These are phyloP conservation scores for Yarrowia hollandica DNA, from an alignment of 805 yeast genomes.

Conservation along the genomic window DNA sequence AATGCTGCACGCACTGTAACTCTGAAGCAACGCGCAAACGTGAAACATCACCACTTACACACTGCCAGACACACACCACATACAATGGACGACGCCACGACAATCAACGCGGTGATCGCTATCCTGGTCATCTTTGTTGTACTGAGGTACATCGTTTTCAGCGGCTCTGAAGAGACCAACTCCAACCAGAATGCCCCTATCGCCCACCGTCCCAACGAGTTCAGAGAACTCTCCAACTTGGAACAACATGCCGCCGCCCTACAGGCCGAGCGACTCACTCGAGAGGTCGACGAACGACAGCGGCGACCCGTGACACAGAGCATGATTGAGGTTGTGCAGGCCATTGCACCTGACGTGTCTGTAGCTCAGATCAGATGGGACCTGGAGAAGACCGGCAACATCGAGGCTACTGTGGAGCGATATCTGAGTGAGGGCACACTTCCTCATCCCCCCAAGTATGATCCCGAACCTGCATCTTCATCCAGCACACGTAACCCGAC, in stretches of 20 bases:
- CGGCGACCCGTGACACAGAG: constrained; percentile 32
- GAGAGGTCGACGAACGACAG: constrained; percentile 4
- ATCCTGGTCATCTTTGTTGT: constrained; percentile 32
- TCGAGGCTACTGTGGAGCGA: constrained; percentile 75
- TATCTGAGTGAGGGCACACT: constrained; percentile 61
- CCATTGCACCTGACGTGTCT: constrained; percentile 73
- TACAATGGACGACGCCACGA: constrained; percentile 4
- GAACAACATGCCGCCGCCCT: constrained; percentile 19
- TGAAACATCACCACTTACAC: background rate
- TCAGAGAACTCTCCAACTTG: constrained; percentile 10
- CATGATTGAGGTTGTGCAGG: constrained; percentile 84
- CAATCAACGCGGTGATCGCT: constrained; percentile 32
- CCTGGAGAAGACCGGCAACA: constrained; percentile 65
- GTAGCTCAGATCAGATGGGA: constrained; percentile 71
- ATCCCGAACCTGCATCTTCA: constrained; percentile 24
- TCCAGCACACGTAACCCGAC: constrained; percentile 22
- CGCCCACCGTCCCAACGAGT: constrained; percentile 13
- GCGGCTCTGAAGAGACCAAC: constrained; percentile 11
- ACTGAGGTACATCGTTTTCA: constrained; percentile 31
- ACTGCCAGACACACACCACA: background rate
- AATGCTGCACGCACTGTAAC: constrained; percentile 11
- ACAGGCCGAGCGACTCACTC: constrained; percentile 17
- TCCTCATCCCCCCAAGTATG: constrained; percentile 44
- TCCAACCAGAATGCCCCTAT: constrained; percentile 8
- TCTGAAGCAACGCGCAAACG: background rate